Evolutionary conservation across 768 basidiomycete species (phyloP).

Genomic region (Rhodocollybia butyracea): DNA sequence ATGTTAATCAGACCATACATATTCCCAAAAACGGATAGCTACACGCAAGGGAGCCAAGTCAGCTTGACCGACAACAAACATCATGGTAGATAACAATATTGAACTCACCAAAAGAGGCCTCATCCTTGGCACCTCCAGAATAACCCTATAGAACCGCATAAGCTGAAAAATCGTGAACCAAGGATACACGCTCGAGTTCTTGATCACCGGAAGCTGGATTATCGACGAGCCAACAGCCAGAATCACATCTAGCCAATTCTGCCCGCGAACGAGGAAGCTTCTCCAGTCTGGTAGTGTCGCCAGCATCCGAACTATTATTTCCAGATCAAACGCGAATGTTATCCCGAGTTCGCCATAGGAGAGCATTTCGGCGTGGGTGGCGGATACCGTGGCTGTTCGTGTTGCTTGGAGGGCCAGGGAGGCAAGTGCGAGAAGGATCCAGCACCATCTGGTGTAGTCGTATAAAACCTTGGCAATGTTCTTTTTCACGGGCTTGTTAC

Average conservation of each 20-base stretch:
- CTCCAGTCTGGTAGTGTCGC: slow-evolving; percentile 82
- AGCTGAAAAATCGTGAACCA: slow-evolving; percentile 93
- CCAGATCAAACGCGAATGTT: slow-evolving; percentile 83
- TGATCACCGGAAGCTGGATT: slow-evolving; percentile 83
- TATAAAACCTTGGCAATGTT: slow-evolving; percentile 57
- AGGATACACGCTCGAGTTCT: slow-evolving; percentile 59
- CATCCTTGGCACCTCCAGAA: slow-evolving; percentile 89
- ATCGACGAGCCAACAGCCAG: slow-evolving; percentile 73
- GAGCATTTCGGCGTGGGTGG: slow-evolving; percentile 43
- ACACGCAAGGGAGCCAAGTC: slow-evolving; percentile 4
- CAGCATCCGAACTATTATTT: slow-evolving; percentile 74
- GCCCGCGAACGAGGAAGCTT: slow-evolving; percentile 48
- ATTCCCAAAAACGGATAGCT: slow-evolving; percentile 90
- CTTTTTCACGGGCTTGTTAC: slow-evolving; percentile 34
- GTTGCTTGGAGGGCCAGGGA: slow-evolving; percentile 75
- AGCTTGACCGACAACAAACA: not conserved
- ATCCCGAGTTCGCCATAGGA: slow-evolving; percentile 71
- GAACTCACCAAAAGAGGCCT: slow-evolving; percentile 74
- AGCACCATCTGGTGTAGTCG: slow-evolving; percentile 61
- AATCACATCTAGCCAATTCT: slow-evolving; percentile 72
- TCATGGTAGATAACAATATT: slow-evolving; percentile 4
- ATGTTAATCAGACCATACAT: slow-evolving; percentile 90
- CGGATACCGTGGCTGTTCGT: slow-evolving; percentile 47
- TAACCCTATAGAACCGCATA: slow-evolving; percentile 86
- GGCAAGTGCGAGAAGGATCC: slow-evolving; percentile 71